Percentiles rank a stretch among this genome's conserved stretches.
phyloP scores from a whole-genome alignment of 1,284 basidiomycete species.

The Ustilago trichophora region DNA sequence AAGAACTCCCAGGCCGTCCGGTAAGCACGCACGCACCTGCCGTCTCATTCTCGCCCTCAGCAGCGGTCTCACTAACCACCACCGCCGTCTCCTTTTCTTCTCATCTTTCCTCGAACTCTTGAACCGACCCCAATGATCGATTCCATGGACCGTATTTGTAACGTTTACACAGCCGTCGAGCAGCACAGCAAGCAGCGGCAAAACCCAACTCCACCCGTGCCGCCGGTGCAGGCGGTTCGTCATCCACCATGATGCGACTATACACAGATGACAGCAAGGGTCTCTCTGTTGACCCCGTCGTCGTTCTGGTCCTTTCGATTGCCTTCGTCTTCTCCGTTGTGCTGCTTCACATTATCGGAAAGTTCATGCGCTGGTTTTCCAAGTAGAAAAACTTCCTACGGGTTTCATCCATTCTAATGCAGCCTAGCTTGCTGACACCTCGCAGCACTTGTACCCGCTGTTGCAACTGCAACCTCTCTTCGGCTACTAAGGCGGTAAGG shows the following conservation, averaged over 20 bases:
- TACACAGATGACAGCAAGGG: constrained; percentile 95
- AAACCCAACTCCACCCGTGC: constrained; percentile 88
- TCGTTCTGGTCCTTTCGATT: constrained; percentile 93
- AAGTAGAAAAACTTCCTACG: constrained; percentile 70
- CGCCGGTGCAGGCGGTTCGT: constrained; percentile 93
- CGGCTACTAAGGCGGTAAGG: too few relatives aligned
- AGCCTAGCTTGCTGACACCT: not conserved
- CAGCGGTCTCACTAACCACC: not conserved
- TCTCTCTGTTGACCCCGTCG: constrained; percentile 97
- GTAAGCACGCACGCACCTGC: constrained; percentile 6
- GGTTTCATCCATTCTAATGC: not conserved
- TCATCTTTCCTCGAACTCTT: too few relatives aligned
- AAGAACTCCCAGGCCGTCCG: constrained; percentile 50
- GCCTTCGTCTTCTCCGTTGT: constrained; percentile 99
- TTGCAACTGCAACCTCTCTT: too few relatives aligned
- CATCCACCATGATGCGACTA: constrained; percentile 96
- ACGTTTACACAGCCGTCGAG: constrained; percentile 76
- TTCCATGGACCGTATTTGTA: too few relatives aligned
- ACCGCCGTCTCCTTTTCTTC: too few relatives aligned
- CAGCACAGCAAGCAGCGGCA: constrained; percentile 73
- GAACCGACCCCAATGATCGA: not conserved
- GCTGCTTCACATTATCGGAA: constrained; percentile 97
- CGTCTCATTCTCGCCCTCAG: too few relatives aligned
- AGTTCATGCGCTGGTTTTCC: constrained; percentile 88
- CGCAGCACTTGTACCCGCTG: not conserved